Conservation (phyloP, 1,284 basidiomycete species). For the Rhodofomes roseus region DNA sequence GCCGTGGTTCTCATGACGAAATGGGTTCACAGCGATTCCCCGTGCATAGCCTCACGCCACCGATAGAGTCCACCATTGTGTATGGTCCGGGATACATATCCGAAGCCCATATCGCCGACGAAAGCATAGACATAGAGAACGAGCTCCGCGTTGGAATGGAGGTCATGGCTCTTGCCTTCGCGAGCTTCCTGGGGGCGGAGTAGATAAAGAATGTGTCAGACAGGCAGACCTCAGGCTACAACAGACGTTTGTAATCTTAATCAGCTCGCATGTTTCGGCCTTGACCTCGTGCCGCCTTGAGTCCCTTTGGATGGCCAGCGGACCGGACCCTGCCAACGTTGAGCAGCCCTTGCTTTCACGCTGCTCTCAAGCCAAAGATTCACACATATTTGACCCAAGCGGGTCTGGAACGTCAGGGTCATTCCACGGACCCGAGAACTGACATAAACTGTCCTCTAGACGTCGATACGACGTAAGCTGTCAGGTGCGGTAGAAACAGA, state of each 20-base stretch:
- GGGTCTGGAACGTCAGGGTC: no score
- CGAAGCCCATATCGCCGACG: conserved; percentile 10
- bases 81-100: conserved; percentile 11
- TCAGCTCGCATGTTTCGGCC: neutral
- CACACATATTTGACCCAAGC: no score
- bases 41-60: conserved; percentile 6
- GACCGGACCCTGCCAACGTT: no score
- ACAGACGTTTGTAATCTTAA: neutral
- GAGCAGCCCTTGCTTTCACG: no score
- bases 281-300: no score
- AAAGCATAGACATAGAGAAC: conserved; percentile 10
- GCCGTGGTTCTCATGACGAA: neutral
- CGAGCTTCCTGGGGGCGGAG: conserved; percentile 7
- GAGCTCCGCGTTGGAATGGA: conserved; percentile 11
- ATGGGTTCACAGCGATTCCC: conserved; percentile 7
- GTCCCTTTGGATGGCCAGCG: no score
- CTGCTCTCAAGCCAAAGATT: no score
- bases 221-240: neutral
- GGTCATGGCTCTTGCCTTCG: conserved; percentile 11
- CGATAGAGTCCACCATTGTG: conserved; percentile 4
- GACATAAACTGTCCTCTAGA: no score
- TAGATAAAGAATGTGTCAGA: neutral
- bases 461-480: no score
- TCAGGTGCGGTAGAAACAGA: neutral
- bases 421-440: no score